Base-by-base conservation (phyloP, 495 filamentous ascomycete genomes). In the Neurospora sublineolata region DNA sequence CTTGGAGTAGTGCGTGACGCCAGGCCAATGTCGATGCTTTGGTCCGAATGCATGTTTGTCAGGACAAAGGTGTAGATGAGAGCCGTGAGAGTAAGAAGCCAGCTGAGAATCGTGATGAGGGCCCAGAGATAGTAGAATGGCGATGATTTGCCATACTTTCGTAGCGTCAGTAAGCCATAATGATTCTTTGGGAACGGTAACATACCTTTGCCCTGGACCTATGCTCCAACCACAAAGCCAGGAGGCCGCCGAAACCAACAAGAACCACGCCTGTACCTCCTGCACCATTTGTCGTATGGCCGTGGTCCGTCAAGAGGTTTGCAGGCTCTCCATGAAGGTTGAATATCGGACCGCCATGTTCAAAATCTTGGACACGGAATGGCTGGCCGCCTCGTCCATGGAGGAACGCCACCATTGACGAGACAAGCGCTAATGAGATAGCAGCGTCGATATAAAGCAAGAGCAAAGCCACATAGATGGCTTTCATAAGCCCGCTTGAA, bases 271-370 rank as follows among this genome's bases (percentile, higher is more conserved):
- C 84, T 3, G 84, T 86, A 1, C 83, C 85, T 1, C 83, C 81
- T 20, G 84, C 84, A 11, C 82, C 85, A 72, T 87, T 88, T 68
- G 78, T 80, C 2, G 81, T 82, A 70, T 86, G 83, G 8, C 85
- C 84, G 70, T 86, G 83, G 69, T 86, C 79, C 39, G 76, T 73
- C 44, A 85, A 76, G 20, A 88, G 73, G 18, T 73, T 41, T 6
- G 75, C 72, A 11, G 86, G 86, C 37, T 82, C 73, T 36, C 81
- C 83, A n/a, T 74, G 69, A 8, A 88, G 76, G 7, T 73, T 70
- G 52, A 83, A 33, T 33, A 33, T 33, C 33, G 33, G 4, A 33
- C 33, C 33, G 33, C 3, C 5, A 33, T 33, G 33, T 33, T 33
- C 4, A 33, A 33, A 5, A 33, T 33, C 33, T 33, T 4, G 33